phyloP scores from a whole-genome alignment of 2,329 filamentous ascomycete species.

The Pseudogymnoascus sp. region DNA sequence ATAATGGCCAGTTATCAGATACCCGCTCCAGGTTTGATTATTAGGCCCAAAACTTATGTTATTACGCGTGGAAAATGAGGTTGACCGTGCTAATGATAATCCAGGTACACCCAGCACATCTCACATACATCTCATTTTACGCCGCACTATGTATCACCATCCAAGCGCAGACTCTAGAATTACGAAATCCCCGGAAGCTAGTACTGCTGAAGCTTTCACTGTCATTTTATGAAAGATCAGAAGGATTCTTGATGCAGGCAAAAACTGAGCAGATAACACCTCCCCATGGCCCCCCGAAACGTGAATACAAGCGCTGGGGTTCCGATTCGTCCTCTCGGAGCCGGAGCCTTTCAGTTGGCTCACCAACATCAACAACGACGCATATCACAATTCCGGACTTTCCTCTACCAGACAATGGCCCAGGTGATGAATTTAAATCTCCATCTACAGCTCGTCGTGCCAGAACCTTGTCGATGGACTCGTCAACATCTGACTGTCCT shows the following conservation, averaged over 20 bases:
- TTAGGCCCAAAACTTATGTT: background rate
- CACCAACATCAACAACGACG: background rate
- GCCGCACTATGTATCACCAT: constrained; percentile 24
- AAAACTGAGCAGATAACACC: background rate
- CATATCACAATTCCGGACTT: background rate
- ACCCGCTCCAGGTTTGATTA: background rate
- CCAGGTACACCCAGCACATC: constrained; percentile 22
- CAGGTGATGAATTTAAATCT: background rate
- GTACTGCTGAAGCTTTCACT: background rate
- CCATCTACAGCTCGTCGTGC: background rate
- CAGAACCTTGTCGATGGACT: background rate
- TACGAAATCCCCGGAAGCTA: constrained; percentile 1
- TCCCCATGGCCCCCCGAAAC: background rate
- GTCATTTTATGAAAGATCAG: constrained; percentile 1
- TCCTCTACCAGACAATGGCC: background rate
- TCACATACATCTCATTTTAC: constrained; percentile 26
- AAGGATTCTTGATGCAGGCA: background rate
- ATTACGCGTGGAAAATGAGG: background rate
- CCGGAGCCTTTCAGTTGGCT: background rate
- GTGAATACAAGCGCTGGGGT: background rate
- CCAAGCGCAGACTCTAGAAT: constrained; percentile 18
- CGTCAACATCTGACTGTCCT: background rate
- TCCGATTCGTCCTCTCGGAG: background rate
- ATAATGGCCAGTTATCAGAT: constrained; percentile 13
- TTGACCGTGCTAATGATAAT: background rate